These are phyloP conservation scores for Candida koratica DNA, from an alignment of 805 yeast species.

Conservation along the genomic window DNA sequence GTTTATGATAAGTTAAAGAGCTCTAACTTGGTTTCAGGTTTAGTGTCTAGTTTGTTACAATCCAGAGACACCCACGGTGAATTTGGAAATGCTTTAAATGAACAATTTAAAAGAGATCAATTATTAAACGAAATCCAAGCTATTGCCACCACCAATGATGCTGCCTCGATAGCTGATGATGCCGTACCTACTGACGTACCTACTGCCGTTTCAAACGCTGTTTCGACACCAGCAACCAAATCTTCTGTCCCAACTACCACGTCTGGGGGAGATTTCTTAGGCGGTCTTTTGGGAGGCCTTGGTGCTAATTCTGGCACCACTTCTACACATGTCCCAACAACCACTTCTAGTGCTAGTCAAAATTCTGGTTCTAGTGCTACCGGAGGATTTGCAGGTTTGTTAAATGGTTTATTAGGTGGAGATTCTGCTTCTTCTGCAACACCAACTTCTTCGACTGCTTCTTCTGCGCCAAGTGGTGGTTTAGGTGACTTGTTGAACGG, in stretches of 20 bases:
- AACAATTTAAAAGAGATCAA: constrained; percentile 14
- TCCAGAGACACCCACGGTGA: constrained; percentile 15
- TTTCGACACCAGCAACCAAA: neutral
- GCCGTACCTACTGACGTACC: constrained; percentile 1
- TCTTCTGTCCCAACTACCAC: constrained; percentile 6
- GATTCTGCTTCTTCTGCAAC: constrained; percentile 10
- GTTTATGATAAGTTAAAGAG: constrained; percentile 23
- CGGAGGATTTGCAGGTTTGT: constrained; percentile 5
- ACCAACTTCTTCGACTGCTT: constrained; percentile 11
- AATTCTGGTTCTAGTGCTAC: constrained; percentile 9
- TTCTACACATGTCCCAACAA: constrained; percentile 8
- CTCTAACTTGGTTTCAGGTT: constrained; percentile 20
- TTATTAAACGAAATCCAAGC: constrained; percentile 1
- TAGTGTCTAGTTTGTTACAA: constrained; percentile 11
- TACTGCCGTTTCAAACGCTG: constrained; percentile 6
- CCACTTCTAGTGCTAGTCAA: constrained; percentile 11
- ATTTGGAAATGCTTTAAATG: constrained; percentile 15
- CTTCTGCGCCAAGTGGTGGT: constrained; percentile 14
- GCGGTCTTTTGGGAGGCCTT: constrained; percentile 3
- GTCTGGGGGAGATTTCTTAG: constrained; percentile 1
- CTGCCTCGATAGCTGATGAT: neutral
- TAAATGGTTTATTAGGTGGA: constrained; percentile 9
- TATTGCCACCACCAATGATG: constrained; percentile 3
- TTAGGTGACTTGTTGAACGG: constrained; percentile 10
- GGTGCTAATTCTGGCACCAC: constrained; percentile 1